Evolutionary conservation across 257 asterid species (phyloP), one percentile per base, ranked within the genome.

Genomic region (Osmanthus fragrans): DNA sequence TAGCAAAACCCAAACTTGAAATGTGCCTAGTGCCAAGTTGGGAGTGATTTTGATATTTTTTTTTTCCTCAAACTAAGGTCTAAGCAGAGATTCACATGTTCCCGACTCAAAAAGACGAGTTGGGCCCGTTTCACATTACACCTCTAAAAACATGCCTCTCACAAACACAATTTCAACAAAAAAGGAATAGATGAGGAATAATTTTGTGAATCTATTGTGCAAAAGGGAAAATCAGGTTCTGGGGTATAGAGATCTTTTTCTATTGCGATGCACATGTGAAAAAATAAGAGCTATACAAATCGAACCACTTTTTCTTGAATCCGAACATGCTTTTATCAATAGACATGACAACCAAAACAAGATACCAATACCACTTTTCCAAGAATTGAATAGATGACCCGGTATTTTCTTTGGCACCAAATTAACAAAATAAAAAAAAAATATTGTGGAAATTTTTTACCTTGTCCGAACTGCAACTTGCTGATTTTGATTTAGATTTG

Each of bases 381-480:
- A 21, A 58, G 32, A 58, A 21, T 5, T 1, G 12, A 56, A 56
- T 5, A 16, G 23, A 54, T 15, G 21, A 19, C 23, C 10, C 40
- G 6, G 8, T 19, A 19, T 54, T 54, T 54, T 19, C 25, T 56
- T 56, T 56, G 5, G 58, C 58, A 12, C 21, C 16, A 49, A 49
- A 9, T 13, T 30, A 49, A 51, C 11, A 54, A 7, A 19, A 69
- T 7, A n/a, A 4, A 23, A 21, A 25, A 25, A 2, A 32, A 2
- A 32, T 1, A 15, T 11, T 15, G 39, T 10, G 12, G 10, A 8
- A 19, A 54, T 15, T 73, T 21, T 78, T 72, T 34, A 88, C 90
- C 87, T 86, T 80, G 32, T 70, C 18, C 3, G 86, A 71, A 63
- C 71, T 74, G 64, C 77, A 83, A 19, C 64, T 76, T 32, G 81